A percentile compares a stretch with the other conserved stretches of the same genome.
These are phyloP conservation scores for Przewalskia tangutica DNA, from an alignment of 257 asterid genomes.

Conservation along the genomic window DNA sequence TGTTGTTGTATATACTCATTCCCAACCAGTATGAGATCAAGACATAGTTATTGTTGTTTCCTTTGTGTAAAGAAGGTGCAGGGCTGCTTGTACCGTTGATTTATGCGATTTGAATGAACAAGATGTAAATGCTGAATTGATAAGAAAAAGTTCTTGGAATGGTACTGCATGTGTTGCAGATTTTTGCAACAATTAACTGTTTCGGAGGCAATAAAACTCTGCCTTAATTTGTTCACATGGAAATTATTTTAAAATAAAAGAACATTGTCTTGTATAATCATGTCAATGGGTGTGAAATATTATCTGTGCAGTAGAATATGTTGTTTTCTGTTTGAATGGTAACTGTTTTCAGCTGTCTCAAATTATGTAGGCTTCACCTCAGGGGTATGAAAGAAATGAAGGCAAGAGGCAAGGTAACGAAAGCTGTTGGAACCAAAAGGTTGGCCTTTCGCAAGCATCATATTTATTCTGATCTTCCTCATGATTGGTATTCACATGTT, in stretches of 20 bases:
- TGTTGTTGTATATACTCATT: neutral
- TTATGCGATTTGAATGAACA: neutral
- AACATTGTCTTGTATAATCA: neutral
- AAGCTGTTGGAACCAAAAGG: slow-evolving; percentile 17
- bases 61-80: neutral
- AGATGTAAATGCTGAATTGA: neutral
- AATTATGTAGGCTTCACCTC: slow-evolving; percentile 7
- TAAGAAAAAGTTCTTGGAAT: neutral
- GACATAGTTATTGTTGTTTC: neutral
- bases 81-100: neutral
- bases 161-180: neutral
- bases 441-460: slow-evolving; percentile 5
- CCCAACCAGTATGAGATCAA: neutral
- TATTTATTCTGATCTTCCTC: slow-evolving; percentile 3
- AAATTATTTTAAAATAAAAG: neutral
- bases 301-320: neutral
- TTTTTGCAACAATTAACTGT: neutral
- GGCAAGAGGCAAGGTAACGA: slow-evolving; percentile 10
- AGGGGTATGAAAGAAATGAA: slow-evolving; percentile 11
- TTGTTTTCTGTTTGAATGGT: neutral
- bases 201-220: neutral
- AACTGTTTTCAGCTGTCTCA: neutral
- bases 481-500: neutral
- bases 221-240: neutral
- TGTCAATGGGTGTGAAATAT: neutral